Evolutionary conservation across 139 green algal species (phyloP).

Genomic region (Spirogloea muscicola): DNA sequence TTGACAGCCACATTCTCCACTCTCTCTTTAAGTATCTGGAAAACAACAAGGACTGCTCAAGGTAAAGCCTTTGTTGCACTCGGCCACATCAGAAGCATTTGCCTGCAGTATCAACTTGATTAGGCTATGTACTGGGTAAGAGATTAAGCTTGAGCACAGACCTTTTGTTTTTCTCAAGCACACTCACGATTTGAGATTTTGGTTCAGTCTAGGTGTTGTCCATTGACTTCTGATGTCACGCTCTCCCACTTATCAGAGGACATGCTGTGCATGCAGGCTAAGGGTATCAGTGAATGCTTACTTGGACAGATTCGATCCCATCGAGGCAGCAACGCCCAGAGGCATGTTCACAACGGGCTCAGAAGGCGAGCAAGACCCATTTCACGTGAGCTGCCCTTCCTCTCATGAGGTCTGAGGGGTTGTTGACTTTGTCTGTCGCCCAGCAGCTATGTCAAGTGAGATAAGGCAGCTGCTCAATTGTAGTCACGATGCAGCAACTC

Average conservation of each 20-base stretch:
- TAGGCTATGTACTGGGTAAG: neutral
- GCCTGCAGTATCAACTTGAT: neutral
- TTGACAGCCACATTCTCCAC: neutral
- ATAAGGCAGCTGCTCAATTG: neutral
- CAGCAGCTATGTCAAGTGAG: neutral
- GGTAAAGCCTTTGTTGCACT: too few species aligned
- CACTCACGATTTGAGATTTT: neutral
- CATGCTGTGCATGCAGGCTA: conserved; percentile 22
- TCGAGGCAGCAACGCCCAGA: conserved; percentile 7
- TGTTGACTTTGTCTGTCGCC: too few species aligned
- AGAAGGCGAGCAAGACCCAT: conserved; percentile 7
- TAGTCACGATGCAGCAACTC: neutral
- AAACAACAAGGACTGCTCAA: neutral
- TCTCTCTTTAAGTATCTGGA: neutral
- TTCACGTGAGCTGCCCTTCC: too few species aligned
- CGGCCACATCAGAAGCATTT: neutral
- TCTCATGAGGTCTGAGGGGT: too few species aligned
- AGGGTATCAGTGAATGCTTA: conserved; percentile 13
- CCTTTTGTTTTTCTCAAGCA: neutral
- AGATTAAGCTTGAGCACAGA: too few species aligned
- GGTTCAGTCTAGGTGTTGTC: neutral
- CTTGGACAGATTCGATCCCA: conserved; percentile 30
- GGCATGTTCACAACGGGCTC: conserved; percentile 28
- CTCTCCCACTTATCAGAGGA: neutral
- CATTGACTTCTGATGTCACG: neutral